phyloP scores from a whole-genome alignment of 495 filamentous ascomycete genomes.

The Melanomma pulvis-pyrius region DNA sequence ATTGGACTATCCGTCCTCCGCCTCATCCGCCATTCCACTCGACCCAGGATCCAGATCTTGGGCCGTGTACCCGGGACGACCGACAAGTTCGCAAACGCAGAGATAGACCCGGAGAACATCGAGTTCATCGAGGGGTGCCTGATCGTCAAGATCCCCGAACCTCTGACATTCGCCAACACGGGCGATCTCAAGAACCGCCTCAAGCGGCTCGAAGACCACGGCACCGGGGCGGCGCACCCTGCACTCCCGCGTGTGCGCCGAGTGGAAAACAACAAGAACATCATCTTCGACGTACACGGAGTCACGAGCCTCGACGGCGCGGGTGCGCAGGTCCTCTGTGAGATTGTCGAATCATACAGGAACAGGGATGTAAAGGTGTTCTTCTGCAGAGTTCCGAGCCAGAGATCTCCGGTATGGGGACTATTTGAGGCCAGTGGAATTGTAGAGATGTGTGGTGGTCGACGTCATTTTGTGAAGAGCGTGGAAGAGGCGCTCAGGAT shows the following conservation, averaged over 20 bases:
- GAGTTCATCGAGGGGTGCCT: conserved; percentile 90
- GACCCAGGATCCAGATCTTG: conserved; percentile 94
- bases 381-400: conserved; percentile 75
- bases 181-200: conserved; percentile 86
- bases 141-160: conserved; percentile 96
- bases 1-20: conserved; percentile 85
- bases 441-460: conserved; percentile 74
- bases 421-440: conserved; percentile 82
- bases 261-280: conserved; percentile 75
- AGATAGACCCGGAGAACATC: conserved; percentile 71
- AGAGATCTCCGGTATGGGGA: conserved; percentile 65
- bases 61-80: conserved; percentile 80
- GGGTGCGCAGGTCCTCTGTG: conserved; percentile 84
- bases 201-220: conserved; percentile 82
- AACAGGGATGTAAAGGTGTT: conserved; percentile 77
- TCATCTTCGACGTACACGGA: conserved; percentile 96
- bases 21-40: conserved; percentile 84
- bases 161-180: conserved; percentile 95
- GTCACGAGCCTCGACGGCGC: conserved; percentile 91
- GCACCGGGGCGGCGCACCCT: conserved; percentile 79
- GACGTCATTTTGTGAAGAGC: conserved; percentile 74
- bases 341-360: conserved; percentile 81
- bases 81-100: conserved; percentile 83
- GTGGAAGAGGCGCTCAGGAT: conserved; percentile 82
- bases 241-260: conserved; percentile 75